Conservation (phyloP, 768 basidiomycete species). For the Trichaptum fuscoviolaceum region DNA sequence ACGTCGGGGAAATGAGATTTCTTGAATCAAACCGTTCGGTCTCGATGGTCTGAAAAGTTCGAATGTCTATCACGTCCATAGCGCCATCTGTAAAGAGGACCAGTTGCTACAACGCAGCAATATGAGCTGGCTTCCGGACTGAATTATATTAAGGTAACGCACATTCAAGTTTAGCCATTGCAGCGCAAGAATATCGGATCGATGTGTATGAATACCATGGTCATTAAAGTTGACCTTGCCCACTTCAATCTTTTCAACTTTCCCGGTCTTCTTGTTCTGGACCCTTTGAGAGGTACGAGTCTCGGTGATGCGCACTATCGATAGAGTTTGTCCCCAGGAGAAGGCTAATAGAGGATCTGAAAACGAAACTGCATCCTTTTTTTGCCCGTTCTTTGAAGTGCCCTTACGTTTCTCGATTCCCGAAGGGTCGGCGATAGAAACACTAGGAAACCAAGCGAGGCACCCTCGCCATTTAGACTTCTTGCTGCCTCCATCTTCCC, state of each 20-base stretch:
- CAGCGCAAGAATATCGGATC: constrained; percentile 61
- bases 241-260: constrained; percentile 50
- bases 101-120: constrained; percentile 50
- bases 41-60: constrained; percentile 54
- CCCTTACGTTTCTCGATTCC: not conserved
- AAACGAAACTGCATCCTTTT: constrained; percentile 14
- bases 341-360: constrained; percentile 67
- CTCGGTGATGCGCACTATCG: constrained; percentile 64
- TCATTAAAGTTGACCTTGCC: constrained; percentile 64
- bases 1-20: constrained; percentile 49
- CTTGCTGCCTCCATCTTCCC: constrained; percentile 39
- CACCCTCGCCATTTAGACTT: constrained; percentile 53
- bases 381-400: constrained; percentile 22
- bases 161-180: constrained; percentile 90
- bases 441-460: constrained; percentile 80
- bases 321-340: constrained; percentile 73
- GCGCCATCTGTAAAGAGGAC: constrained; percentile 49
- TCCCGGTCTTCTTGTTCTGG: constrained; percentile 54
- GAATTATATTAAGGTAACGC: constrained; percentile 36
- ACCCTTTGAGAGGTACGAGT: constrained; percentile 44
- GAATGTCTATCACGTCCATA: constrained; percentile 69
- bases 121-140: not conserved
- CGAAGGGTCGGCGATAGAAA: constrained; percentile 15
- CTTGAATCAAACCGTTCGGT: constrained; percentile 52
- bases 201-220: constrained; percentile 51